A percentile compares a stretch with the other conserved stretches of the same genome.
phyloP scores from a whole-genome alignment of 495 filamentous ascomycete genomes.

The Podospora comata region DNA sequence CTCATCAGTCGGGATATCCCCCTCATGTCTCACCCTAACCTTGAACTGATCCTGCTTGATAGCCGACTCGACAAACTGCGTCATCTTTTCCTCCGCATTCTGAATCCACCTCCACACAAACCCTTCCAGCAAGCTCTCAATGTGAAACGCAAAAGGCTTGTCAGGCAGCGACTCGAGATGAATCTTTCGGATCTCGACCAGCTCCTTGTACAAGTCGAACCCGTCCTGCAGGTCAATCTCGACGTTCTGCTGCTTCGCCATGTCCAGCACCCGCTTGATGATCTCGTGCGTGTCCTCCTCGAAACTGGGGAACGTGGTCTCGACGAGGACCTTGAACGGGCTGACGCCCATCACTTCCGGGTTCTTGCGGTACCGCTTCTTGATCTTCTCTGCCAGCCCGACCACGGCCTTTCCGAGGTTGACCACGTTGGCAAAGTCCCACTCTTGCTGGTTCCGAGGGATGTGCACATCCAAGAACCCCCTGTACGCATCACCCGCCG shows the following conservation, averaged over 20 bases:
- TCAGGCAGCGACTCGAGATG: conserved; percentile 67
- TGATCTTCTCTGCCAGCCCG: conserved; percentile 76
- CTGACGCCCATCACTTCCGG: conserved; percentile 89
- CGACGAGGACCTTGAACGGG: conserved; percentile 74
- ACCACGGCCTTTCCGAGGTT: conserved; percentile 81
- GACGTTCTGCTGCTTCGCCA: conserved; percentile 60
- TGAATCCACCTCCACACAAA: conserved; percentile 97
- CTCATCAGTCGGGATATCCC: conserved; percentile 67
- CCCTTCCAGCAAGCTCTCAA: conserved; percentile 79
- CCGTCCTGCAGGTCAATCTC: conserved; percentile 87
- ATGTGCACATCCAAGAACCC: conserved; percentile 68
- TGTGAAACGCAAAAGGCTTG: conserved; percentile 70
- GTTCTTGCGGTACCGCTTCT: conserved; percentile 86
- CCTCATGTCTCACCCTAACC: conserved; percentile 58
- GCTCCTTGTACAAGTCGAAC: conserved; percentile 86
- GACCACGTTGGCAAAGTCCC: conserved; percentile 84
- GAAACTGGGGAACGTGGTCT: conserved; percentile 82
- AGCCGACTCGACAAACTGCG: conserved; percentile 83
- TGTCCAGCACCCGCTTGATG: conserved; percentile 71
- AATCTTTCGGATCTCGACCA: conserved; percentile 77
- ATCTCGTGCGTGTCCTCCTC: conserved; percentile 83
- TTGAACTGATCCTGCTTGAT: conserved; percentile 83
- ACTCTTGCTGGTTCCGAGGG: conserved; percentile 68
- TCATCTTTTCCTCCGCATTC: conserved; percentile 71
- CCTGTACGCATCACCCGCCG: conserved; percentile 71